Evolutionary conservation across 225 moss, liverwort and hornwort species (phyloP).

Genomic region (Neckera pumila): DNA sequence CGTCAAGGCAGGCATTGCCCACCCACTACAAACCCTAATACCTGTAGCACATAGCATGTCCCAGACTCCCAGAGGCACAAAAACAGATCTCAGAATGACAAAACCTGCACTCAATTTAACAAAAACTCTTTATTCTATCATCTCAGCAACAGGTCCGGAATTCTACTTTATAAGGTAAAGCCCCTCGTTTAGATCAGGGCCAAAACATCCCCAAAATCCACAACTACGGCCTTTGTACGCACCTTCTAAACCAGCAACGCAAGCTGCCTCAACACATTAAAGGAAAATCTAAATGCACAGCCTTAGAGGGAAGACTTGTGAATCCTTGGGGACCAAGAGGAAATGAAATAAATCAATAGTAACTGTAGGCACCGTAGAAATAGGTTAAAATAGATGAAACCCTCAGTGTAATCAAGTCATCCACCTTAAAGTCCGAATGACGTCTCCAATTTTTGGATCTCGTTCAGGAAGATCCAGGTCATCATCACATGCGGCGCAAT

Average conservation of each 20-base stretch:
- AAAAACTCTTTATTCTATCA: constrained; percentile 35
- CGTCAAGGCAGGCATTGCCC: not conserved
- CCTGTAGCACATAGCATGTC: not conserved
- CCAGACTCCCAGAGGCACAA: constrained; percentile 9
- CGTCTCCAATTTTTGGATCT: constrained; percentile 93
- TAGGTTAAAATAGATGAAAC: not conserved
- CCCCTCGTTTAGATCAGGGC: constrained; percentile 10
- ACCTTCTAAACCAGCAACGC: not conserved
- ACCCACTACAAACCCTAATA: constrained; percentile 13
- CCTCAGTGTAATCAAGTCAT: not conserved
- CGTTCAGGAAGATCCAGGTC: constrained; percentile 89
- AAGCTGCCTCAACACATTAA: constrained; percentile 5
- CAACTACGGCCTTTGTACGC: not conserved
- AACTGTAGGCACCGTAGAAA: not conserved
- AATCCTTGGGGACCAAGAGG: not conserved
- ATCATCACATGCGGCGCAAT: constrained; percentile 99
- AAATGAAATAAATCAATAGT: not conserved
- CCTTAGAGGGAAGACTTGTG: not conserved
- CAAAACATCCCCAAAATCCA: not conserved
- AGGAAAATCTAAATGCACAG: constrained; percentile 6
- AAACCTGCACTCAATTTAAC: constrained; percentile 7
- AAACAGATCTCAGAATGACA: constrained; percentile 7
- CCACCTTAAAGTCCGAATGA: constrained; percentile 38
- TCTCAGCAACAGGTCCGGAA: constrained; percentile 24
- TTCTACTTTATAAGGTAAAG: constrained; percentile 11